Evolutionary conservation across 192 early-diverging fungal genomes (phyloP), one percentile per base, ranked within the genome.

Genomic region (Umbelopsis ramanniana): DNA sequence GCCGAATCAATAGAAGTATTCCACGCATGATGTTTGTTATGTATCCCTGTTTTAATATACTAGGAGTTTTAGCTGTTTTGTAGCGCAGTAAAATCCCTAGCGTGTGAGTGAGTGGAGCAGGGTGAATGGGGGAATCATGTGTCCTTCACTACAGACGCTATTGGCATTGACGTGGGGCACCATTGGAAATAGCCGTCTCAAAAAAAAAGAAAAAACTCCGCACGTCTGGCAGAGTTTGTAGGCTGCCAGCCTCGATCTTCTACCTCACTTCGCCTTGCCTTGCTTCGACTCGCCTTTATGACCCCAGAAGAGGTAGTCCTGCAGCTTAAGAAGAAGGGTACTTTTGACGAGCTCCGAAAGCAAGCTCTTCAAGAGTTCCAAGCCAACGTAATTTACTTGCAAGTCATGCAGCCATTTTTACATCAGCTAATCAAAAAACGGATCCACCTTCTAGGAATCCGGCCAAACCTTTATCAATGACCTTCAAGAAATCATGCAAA

Each of bases 271-370:
- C 38, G 38, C 8, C 38, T 40, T 40, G 38, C 38, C 38, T 40
- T 8, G 38, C 38, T 40, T 40, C 38, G 11, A 7, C 40, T 12
- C 11, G 11, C 40, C 48, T 17, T 0, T 50, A 76, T 76, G 74
- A 71, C 69, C 3, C 74, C 74, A 33, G 74, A 76, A 24, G 66
- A 76, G 46, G 45, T 57, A 19, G 70, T 76, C 40, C 47, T 76
- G 40, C 74, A 76, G 26, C 63, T 76, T 17, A 76, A 76, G 46
- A 63, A 67, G 37, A 76, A 76, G 52, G 74, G 74, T 23, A 72
- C 70, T 9, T 76, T 76, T 68, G 74, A 71, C 21, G 69, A 55
- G 15, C 48, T 76, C 6, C 46, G 74, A 45, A 71, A 72, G 38
- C 74, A 47, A 10, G 40, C 71, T 10, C 71, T 76, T 35, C 66